Conservation (phyloP, 164 flowering plant species). For the Magnolia kwangsiensis region DNA sequence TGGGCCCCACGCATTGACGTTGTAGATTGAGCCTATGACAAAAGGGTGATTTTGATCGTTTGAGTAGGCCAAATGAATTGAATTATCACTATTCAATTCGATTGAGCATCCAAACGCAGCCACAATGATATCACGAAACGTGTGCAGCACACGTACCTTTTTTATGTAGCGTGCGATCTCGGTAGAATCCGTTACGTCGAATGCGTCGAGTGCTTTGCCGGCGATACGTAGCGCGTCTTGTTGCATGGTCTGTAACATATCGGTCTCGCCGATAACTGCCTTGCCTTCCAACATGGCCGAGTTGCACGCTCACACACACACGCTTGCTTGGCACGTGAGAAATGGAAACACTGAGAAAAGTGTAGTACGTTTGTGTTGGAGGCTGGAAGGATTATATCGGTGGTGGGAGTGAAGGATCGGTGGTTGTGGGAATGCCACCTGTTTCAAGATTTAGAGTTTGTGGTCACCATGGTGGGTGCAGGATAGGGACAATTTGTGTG, state of each 20-base stretch:
- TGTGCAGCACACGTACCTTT: conserved; percentile 35
- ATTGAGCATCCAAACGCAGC: too few relatives aligned
- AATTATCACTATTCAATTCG: too few relatives aligned
- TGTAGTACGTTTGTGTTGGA: not conserved
- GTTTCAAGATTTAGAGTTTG: not conserved
- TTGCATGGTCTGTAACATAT: conserved; percentile 36
- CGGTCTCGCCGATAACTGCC: conserved; percentile 31
- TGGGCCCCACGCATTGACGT: too few relatives aligned
- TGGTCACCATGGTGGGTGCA: not conserved
- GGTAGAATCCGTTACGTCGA: conserved; percentile 28
- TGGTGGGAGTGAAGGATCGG: not conserved
- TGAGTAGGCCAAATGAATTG: too few relatives aligned
- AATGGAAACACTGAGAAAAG: too few relatives aligned
- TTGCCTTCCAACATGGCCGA: conserved; percentile 29
- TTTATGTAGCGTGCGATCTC: conserved; percentile 60
- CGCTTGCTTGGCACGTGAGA: too few relatives aligned
- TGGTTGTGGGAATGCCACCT: not conserved
- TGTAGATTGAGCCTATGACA: too few relatives aligned
- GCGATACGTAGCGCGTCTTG: conserved; percentile 24
- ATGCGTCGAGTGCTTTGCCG: conserved; percentile 28
- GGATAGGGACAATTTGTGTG: not conserved
- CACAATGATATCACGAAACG: too few relatives aligned
- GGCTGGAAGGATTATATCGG: not conserved
- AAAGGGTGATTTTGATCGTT: too few relatives aligned
- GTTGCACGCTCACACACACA: too few relatives aligned